These are phyloP conservation scores for Pyricularia sp. DNA, from an alignment of 2,329 filamentous ascomycete genomes.

Conservation along the genomic window DNA sequence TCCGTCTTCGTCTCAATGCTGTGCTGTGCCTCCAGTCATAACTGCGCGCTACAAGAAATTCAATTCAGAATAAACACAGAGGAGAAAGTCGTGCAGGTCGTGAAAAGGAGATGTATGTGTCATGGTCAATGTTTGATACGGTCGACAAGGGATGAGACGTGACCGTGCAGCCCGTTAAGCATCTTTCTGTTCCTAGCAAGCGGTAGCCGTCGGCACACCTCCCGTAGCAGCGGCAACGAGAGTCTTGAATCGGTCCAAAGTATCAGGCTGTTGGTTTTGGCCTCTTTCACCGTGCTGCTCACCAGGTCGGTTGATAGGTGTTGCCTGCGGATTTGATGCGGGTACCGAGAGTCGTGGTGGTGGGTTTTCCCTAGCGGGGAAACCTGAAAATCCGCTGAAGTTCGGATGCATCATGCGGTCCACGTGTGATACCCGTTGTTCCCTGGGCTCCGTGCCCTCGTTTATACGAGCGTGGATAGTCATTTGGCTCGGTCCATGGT, in stretches of 20 bases:
- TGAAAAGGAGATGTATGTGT: background rate
- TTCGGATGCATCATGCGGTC: constrained; percentile 52
- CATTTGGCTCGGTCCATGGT: constrained; percentile 41
- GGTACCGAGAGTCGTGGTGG: background rate
- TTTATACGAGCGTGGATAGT: background rate
- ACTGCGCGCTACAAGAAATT: constrained; percentile 16
- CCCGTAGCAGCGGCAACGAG: constrained; percentile 13
- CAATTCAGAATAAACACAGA: background rate
- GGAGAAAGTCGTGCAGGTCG: background rate
- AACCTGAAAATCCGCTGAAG: constrained; percentile 13
- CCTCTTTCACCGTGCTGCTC: background rate
- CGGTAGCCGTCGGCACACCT: constrained; percentile 8
- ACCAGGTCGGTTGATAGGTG: constrained; percentile 7
- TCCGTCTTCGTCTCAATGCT: background rate
- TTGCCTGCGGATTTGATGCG: constrained; percentile 8
- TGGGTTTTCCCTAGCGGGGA: constrained; percentile 8
- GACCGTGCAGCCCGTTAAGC: background rate
- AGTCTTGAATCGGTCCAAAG: constrained; percentile 11
- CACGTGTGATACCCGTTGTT: constrained; percentile 30
- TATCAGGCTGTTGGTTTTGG: background rate
- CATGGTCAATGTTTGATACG: background rate
- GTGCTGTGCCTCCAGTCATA: constrained; percentile 1
- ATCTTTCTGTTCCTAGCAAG: constrained; percentile 9
- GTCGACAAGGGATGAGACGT: background rate
- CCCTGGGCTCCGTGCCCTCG: constrained; percentile 16